phyloP scores from a whole-genome alignment of 352 stramenopile genomes.

The Phytophthora kernoviae region DNA sequence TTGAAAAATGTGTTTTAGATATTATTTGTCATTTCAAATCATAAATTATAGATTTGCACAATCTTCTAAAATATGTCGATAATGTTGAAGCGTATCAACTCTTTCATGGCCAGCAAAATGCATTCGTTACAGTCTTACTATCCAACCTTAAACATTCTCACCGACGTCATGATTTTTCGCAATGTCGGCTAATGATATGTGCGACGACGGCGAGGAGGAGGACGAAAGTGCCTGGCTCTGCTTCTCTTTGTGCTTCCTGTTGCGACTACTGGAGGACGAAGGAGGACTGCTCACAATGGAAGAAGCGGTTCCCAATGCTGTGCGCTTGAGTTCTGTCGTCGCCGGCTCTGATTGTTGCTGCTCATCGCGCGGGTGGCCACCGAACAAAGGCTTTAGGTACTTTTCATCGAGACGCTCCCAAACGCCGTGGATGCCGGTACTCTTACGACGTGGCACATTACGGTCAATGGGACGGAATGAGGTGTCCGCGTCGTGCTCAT shows the following conservation, averaged over 20 bases:
- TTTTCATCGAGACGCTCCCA: slow-evolving; percentile 74
- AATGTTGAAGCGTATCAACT: too few species aligned
- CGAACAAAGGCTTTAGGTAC: slow-evolving; percentile 79
- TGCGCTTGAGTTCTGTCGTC: slow-evolving; percentile 25
- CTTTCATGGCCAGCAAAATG: too few species aligned
- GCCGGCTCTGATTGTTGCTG: slow-evolving; percentile 23
- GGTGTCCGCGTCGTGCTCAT: slow-evolving; percentile 54
- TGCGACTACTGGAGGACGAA: slow-evolving; percentile 9
- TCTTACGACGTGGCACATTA: slow-evolving; percentile 28
- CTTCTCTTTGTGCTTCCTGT: slow-evolving; percentile 12
- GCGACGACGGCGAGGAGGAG: slow-evolving; percentile 24
- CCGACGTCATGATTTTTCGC: slow-evolving; percentile 51
- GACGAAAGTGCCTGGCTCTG: slow-evolving; percentile 15
- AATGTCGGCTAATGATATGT: slow-evolving; percentile 61
- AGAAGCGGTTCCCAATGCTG: slow-evolving; percentile 15
- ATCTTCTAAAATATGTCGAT: slow-evolving; percentile 12
- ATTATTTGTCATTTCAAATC: too few species aligned
- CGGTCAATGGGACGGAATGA: slow-evolving; percentile 50
- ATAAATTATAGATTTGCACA: slow-evolving; percentile 2
- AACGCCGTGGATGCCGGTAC: slow-evolving; percentile 58
- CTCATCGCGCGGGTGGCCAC: slow-evolving; percentile 41
- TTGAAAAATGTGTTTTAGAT: too few species aligned
- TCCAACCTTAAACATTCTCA: slow-evolving; percentile 30
- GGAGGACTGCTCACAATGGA: slow-evolving; percentile 15
- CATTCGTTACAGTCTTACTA: too few species aligned